Conservation (phyloP, 345 rosid species). For the Turnera subulata region DNA sequence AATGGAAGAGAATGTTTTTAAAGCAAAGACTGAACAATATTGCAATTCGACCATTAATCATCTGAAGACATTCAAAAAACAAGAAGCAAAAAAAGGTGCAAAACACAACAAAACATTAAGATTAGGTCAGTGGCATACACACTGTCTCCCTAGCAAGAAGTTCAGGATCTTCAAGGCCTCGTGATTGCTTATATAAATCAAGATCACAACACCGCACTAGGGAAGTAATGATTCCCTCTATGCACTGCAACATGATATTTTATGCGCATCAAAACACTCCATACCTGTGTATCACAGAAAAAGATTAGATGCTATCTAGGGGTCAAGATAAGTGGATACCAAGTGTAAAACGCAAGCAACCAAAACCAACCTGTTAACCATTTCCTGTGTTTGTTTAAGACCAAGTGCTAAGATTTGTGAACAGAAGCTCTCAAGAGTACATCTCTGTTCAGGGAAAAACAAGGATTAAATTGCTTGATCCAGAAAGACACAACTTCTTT, state of each 20-base stretch:
- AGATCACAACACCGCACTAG: constrained; percentile 74
- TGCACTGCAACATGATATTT: constrained; percentile 86
- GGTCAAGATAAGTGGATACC: constrained; percentile 4
- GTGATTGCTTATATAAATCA: constrained; percentile 63
- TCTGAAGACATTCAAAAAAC: too few species aligned
- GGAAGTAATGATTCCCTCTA: constrained; percentile 68
- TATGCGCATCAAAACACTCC: constrained; percentile 58
- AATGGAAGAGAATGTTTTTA: too few species aligned
- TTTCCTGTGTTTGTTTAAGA: constrained; percentile 27
- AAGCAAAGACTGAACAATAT: too few species aligned
- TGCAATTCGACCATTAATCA: too few species aligned
- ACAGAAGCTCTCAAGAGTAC: not conserved
- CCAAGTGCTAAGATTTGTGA: constrained; percentile 3
- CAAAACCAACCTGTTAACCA: constrained; percentile 50
- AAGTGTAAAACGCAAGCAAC: not conserved
- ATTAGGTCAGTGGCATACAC: constrained; percentile 45
- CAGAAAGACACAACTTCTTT: too few species aligned
- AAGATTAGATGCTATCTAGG: not conserved
- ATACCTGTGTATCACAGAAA: constrained; percentile 47
- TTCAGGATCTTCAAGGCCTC: constrained; percentile 92
- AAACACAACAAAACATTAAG: too few species aligned
- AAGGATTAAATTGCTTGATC: too few species aligned
- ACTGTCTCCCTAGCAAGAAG: constrained; percentile 94
- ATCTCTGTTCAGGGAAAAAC: too few species aligned
- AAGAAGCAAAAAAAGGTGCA: too few species aligned